Conservation (phyloP, 1,284 basidiomycete genomes). For the Trichosporon ovoides region DNA sequence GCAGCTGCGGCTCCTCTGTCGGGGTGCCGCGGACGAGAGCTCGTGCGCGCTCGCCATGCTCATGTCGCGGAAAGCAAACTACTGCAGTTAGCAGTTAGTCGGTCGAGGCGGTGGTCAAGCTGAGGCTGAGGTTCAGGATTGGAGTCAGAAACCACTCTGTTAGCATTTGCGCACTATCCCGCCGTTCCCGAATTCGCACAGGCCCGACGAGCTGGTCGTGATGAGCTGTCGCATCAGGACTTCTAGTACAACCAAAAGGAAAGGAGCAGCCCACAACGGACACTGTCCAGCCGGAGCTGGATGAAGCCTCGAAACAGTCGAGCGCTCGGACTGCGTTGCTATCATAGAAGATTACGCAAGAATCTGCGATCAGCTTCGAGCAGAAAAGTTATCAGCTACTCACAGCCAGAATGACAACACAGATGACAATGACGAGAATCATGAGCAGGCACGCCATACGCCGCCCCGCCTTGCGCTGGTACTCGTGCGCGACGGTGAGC, state of each 20-base stretch:
- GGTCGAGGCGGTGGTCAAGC: no score
- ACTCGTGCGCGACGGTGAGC: constrained; percentile 81
- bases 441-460: constrained; percentile 85
- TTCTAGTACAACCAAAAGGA: constrained; percentile 3
- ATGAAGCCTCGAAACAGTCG: no score
- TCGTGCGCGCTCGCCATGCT: no score
- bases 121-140: no score
- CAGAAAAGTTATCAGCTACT: constrained; percentile 45
- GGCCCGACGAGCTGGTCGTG: background rate
- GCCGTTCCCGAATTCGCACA: no score
- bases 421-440: constrained; percentile 77
- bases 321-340: background rate
- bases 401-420: constrained; percentile 87
- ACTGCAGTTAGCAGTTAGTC: no score
- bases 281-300: background rate
- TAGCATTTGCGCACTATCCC: no score
- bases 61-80: no score
- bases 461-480: constrained; percentile 88
- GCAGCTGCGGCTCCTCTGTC: no score
- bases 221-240: background rate
- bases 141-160: no score
- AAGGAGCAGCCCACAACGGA: background rate
- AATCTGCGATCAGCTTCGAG: constrained; percentile 16
- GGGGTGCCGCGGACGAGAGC: no score
- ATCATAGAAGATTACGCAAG: constrained; percentile 1